Evolutionary conservation across 305 asterid species (phyloP), one percentile per base, ranked within the genome.

Genomic region (Coffea humblotiana): DNA sequence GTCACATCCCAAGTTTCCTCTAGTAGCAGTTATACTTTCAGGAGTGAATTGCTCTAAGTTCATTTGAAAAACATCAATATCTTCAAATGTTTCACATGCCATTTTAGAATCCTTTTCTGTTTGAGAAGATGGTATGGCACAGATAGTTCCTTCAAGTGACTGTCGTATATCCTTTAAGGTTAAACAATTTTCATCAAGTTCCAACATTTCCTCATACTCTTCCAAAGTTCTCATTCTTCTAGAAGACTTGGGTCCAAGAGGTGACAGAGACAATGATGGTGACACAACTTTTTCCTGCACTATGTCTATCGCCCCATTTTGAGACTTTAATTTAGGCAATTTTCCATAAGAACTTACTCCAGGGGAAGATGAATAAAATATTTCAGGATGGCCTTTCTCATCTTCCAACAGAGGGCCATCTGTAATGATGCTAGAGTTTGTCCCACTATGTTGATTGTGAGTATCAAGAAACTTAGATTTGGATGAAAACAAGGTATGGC

Each of bases 181-280:
- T 84, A 91, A 83, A 85, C 78, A 82, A 37, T 85, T 86, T 72
- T 88, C 89, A 35, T 88, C 85, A 69, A 80, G 74, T 81, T 89
- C 94, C 81, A 77, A 83, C 61, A 70, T 75, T 82, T 82, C 84
- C 79, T 83, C 66, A 63, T 77, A 84, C 77, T 69, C 78, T 83
- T 73, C 86, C 43, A 79, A 77, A 64, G 68, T 81, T 81, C 86
- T 82, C 81, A 78, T 76, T 81, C 90, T 87, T 79, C 89, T 85
- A 80, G 84, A 86, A 80, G 79, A 85, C 71, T 90, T 91, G 43
- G 97, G 95, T 40, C 98, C 98, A 58, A 94, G 98, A 80, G 98
- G 98, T 82, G 98, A 94, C 45, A 87, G 84, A 76, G 93, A 89
- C 40, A 86, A 77, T 12, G 93, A 89, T 7, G 97, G 82, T 23